A percentile compares a stretch with the other conserved stretches of the same genome.
These are phyloP conservation scores for Suhomyces faveliae DNA, from an alignment of 805 yeast species.

Conservation along the genomic window DNA sequence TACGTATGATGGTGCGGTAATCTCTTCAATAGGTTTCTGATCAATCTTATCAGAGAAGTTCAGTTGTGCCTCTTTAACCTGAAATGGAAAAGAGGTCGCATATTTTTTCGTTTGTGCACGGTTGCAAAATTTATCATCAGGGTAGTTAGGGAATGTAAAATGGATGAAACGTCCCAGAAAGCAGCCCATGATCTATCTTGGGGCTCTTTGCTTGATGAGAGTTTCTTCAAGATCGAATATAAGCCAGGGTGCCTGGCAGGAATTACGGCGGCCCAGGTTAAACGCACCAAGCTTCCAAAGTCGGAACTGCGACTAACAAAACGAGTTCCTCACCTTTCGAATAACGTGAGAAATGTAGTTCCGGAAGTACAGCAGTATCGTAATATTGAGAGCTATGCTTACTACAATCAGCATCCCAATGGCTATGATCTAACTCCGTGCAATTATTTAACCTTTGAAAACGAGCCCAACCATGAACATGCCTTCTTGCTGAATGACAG, in stretches of 20 bases:
- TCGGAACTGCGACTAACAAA: not conserved
- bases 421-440: not conserved
- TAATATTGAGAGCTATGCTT: not conserved
- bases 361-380: not conserved
- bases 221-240: not conserved
- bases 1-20: too few relatives aligned
- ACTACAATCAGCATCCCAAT: not conserved
- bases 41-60: too few relatives aligned
- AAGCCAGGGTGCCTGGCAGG: not conserved
- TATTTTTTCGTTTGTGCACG: conserved; percentile 1
- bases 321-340: not conserved
- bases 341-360: not conserved
- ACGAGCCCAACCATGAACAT: not conserved
- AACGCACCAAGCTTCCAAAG: not conserved
- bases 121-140: not conserved
- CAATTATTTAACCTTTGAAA: not conserved
- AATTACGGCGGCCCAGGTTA: not conserved
- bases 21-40: too few relatives aligned
- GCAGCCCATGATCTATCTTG: not conserved
- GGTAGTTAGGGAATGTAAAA: not conserved
- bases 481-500: not conserved
- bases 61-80: too few relatives aligned
- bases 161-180: not conserved
- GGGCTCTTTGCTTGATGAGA: not conserved
- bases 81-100: too few relatives aligned